Base-by-base conservation (phyloP, 805 yeast genomes). In the Ogataea methanolica region DNA sequence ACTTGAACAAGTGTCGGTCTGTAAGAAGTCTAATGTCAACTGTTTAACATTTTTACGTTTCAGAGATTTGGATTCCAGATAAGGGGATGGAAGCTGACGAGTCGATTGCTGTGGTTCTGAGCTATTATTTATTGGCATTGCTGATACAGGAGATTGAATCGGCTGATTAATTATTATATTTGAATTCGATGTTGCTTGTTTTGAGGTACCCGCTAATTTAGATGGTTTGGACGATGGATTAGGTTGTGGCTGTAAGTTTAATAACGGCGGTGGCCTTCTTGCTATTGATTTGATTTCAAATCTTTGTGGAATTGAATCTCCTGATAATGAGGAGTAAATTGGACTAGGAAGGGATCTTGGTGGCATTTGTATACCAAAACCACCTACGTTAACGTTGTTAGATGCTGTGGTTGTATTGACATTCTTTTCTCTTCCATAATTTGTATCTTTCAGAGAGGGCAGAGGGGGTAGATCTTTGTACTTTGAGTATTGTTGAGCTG, bases 21-120 rank as follows among this genome's bases (percentile, higher is more conserved):
- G 15, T 12, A 47, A 8, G 19, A 60, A 45, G 23, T 56, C 49
- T 11, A 83, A 62, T 8, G 79, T 74, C 36, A 82, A 68, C 51
- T 79, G 73, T 62, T 84, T 84, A 54, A 81, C 62, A 56, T 84
- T 84, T 47, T 79, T 68, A 54, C 87, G 70, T 52, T 76, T 78
- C 47, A 82, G 59, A 1, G 84, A 71, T 55, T 71, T 76, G 29
- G 56, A 48, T 29, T 49, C 59, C 3, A 57, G 47, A 38, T 36
- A 53, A 11, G 57, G 56, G 14, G 57, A 46, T n/a, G 54, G 56
- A 4, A 57, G 49, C 35, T 46, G 40, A 42, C 43, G 48, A 26
- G 31, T 1, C 9, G 31, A 26, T 9, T n/a, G 29, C 11, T n/a
- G 36, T 33, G 15, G 31, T 42, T 46, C 15, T 23, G 40, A 12